Conservation (phyloP, 2,329 filamentous ascomycete genomes). For the Cryoendolithus antarcticus region DNA sequence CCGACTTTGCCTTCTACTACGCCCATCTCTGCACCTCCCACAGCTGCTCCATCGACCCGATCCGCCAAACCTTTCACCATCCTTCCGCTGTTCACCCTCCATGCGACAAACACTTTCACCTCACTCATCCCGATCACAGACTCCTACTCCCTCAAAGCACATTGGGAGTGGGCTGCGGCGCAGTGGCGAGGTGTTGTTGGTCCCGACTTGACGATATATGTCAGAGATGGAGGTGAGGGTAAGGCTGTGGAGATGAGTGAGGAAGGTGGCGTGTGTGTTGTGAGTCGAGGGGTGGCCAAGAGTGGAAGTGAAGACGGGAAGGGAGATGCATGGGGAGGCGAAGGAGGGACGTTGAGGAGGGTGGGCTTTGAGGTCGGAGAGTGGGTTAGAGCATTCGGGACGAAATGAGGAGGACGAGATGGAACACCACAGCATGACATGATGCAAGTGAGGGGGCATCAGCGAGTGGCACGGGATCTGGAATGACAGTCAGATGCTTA, state of each 20-base stretch:
- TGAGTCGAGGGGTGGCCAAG: conserved; percentile 25
- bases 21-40: conserved; percentile 48
- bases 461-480: too few relatives aligned
- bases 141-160: conserved; percentile 67
- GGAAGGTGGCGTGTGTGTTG: conserved; percentile 29
- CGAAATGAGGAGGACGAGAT: conserved; percentile 1
- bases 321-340: conserved; percentile 21
- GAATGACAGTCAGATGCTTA: too few relatives aligned
- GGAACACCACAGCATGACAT: neutral
- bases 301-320: conserved; percentile 5
- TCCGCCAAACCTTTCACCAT: conserved; percentile 55
- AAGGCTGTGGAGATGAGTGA: conserved; percentile 26
- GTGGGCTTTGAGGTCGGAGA: conserved; percentile 82
- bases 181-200: conserved; percentile 80
- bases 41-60: conserved; percentile 13
- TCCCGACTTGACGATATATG: conserved; percentile 66
- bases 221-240: conserved; percentile 31
- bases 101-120: conserved; percentile 63
- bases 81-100: conserved; percentile 68
- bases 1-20: conserved; percentile 39
- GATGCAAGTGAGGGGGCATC: neutral
- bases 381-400: conserved; percentile 44
- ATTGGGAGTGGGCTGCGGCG: conserved; percentile 96
- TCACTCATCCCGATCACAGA: conserved; percentile 63
- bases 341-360: conserved; percentile 49